Percentiles rank a stretch among this genome's conserved stretches.
Evolutionary conservation across 2,329 filamentous ascomycete genomes (phyloP).

Genomic region (Clonostachys byssicola): DNA sequence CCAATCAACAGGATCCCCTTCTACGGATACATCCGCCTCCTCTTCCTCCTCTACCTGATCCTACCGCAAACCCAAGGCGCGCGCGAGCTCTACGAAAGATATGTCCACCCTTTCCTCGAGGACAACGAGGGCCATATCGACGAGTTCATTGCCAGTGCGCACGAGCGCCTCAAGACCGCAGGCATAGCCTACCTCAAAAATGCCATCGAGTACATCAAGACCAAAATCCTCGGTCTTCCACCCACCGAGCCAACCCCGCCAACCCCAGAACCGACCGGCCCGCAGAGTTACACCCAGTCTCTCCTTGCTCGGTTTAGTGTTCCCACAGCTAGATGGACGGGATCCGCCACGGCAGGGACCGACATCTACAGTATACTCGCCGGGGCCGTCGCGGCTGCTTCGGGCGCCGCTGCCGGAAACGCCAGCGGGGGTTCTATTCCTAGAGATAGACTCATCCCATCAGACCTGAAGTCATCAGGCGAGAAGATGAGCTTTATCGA

Average conservation of each 20-base stretch:
- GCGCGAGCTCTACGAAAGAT: slow-evolving; percentile 75
- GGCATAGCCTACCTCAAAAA: slow-evolving; percentile 74
- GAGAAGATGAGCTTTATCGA: slow-evolving; percentile 73
- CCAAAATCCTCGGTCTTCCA: slow-evolving; percentile 74
- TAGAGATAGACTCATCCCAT: slow-evolving; percentile 62
- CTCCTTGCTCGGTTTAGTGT: slow-evolving; percentile 85
- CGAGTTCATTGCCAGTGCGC: slow-evolving; percentile 76
- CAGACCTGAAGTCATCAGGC: slow-evolving; percentile 55
- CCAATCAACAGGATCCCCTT: slow-evolving; percentile 68
- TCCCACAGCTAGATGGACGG: slow-evolving; percentile 60
- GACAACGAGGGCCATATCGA: slow-evolving; percentile 89
- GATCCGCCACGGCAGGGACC: slow-evolving; percentile 34
- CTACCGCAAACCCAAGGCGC: slow-evolving; percentile 97
- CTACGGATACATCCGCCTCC: slow-evolving; percentile 85
- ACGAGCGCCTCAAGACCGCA: slow-evolving; percentile 72
- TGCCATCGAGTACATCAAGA: slow-evolving; percentile 66
- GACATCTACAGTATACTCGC: slow-evolving; percentile 80
- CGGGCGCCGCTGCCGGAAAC: slow-evolving; percentile 32
- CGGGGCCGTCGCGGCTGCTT: slow-evolving; percentile 64
- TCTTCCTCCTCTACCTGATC: slow-evolving; percentile 89
- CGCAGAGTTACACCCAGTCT: slow-evolving; percentile 68
- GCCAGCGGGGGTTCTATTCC: slow-evolving; percentile 16
- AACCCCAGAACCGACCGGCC: slow-evolving; percentile 34
- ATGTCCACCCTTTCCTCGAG: slow-evolving; percentile 83
- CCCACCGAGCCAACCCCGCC: slow-evolving; percentile 38